These are phyloP conservation scores for Eimeria sp. DNA, from an alignment of 169 alveolate species.

Conservation along the genomic window DNA sequence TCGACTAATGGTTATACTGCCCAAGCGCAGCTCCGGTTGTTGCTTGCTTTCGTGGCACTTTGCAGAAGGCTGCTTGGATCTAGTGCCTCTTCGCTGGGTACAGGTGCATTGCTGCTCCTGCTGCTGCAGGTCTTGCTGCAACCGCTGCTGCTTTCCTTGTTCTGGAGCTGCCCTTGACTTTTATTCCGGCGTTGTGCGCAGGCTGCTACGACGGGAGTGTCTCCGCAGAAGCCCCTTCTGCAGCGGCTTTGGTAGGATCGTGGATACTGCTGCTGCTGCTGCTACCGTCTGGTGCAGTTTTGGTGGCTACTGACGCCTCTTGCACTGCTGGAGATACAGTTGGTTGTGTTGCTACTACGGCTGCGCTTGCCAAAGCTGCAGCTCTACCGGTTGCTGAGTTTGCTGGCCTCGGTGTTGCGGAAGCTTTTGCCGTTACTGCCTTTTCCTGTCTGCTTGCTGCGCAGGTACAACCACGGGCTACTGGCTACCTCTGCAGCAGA, in stretches of 20 bases:
- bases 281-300: background rate
- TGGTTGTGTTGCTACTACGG: background rate
- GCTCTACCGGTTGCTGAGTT: background rate
- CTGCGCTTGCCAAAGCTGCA: background rate
- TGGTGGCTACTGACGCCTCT: background rate
- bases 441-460: background rate
- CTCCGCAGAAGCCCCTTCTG: conserved; percentile 14
- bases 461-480: conserved; percentile 42
- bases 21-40: conserved; percentile 7
- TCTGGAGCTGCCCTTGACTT: background rate
- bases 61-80: background rate
- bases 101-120: conserved; percentile 6
- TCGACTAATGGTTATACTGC: conserved; percentile 8
- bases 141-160: background rate
- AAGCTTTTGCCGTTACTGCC: background rate
- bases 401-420: background rate
- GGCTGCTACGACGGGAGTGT: background rate
- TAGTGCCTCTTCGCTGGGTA: conserved; percentile 16
- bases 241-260: conserved; percentile 13
- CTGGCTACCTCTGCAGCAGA: conserved; percentile 59
- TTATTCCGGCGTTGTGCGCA: background rate
- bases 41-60: conserved; percentile 2
- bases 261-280: conserved; percentile 18
- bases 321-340: background rate
- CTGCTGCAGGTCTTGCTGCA: background rate